Evolutionary conservation across 495 filamentous ascomycete species (phyloP).

Genomic region (Neurospora sp.): DNA sequence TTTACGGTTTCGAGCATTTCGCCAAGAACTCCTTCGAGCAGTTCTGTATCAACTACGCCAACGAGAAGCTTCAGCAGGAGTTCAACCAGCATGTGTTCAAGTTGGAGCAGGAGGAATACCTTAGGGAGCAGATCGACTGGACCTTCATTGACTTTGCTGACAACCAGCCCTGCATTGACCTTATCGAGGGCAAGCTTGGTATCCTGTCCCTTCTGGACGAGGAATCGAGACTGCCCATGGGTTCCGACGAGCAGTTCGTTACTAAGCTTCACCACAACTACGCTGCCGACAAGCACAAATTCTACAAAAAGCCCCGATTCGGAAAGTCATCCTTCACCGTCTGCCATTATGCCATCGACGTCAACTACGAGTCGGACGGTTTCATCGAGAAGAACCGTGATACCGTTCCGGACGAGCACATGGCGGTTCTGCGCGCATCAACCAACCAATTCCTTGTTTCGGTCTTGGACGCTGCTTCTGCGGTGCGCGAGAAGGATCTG

Average conservation of each 20-base stretch:
- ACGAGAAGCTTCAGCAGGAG: slow-evolving; percentile 98
- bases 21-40: slow-evolving; percentile 99
- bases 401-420: slow-evolving; percentile 95
- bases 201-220: slow-evolving; percentile 89
- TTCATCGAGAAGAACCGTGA: slow-evolving; percentile 99
- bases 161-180: slow-evolving; percentile 98
- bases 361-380: slow-evolving; percentile 99
- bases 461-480: slow-evolving; percentile 75
- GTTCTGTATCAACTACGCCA: slow-evolving; percentile 99
- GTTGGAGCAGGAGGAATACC: slow-evolving; percentile 96
- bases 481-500: slow-evolving; percentile 80
- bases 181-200: slow-evolving; percentile 95
- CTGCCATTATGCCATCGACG: slow-evolving; percentile 96
- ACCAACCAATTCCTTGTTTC: slow-evolving; percentile 77
- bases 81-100: slow-evolving; percentile 99
- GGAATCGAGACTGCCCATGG: slow-evolving; percentile 93
- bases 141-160: slow-evolving; percentile 99
- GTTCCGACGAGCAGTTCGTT: slow-evolving; percentile 94
- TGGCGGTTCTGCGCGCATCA: slow-evolving; percentile 79
- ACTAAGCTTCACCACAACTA: slow-evolving; percentile 96
- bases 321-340: slow-evolving; percentile 97
- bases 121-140: slow-evolving; percentile 96
- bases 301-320: slow-evolving; percentile 97
- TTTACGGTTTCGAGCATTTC: slow-evolving; percentile 99
- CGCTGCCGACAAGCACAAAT: slow-evolving; percentile 81